Conservation (phyloP, 208 protist species). For the Crithidia expoeki region DNA sequence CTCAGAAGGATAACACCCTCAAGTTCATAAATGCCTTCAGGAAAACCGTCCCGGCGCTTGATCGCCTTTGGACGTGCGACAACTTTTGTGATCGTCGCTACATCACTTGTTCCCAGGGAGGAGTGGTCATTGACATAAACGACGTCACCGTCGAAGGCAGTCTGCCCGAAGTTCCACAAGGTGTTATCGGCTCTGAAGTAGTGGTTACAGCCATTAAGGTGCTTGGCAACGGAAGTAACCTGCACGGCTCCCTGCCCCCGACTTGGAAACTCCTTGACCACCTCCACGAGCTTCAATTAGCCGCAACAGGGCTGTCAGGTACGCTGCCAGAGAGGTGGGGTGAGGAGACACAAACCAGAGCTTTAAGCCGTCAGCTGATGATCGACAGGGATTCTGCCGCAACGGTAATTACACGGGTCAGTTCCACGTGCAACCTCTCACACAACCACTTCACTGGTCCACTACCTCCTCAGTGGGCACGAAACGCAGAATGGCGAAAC, state of each 20-base stretch:
- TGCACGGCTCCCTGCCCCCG: conserved; percentile 9
- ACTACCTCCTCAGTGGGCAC: background rate
- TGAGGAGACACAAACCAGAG: background rate
- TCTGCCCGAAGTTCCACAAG: conserved; percentile 19
- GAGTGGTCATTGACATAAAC: conserved; percentile 15
- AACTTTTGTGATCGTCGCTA: conserved; percentile 30
- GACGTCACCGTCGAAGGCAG: conserved; percentile 4
- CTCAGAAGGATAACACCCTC: conserved; percentile 20
- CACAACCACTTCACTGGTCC: conserved; percentile 10
- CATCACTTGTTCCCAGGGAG: conserved; percentile 11
- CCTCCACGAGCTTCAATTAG: conserved; percentile 6
- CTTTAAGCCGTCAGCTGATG: background rate
- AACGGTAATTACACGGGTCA: background rate
- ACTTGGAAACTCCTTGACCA: conserved; percentile 13
- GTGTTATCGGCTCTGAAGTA: conserved; percentile 9
- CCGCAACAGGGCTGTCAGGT: conserved; percentile 2
- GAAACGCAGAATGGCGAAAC: background rate
- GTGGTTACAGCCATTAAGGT: conserved; percentile 19
- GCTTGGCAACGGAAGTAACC: conserved; percentile 5
- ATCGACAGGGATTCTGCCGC: background rate
- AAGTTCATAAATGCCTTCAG: conserved; percentile 25
- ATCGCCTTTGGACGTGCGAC: conserved; percentile 20
- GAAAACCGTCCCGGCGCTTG: conserved; percentile 10
- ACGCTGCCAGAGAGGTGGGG: conserved; percentile 12
- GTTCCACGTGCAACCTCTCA: conserved; percentile 2